Percentiles rank a stretch among this genome's conserved stretches.
Evolutionary conservation across 208 protist species (phyloP).

Genomic region (Crithidia acanthocephali): DNA sequence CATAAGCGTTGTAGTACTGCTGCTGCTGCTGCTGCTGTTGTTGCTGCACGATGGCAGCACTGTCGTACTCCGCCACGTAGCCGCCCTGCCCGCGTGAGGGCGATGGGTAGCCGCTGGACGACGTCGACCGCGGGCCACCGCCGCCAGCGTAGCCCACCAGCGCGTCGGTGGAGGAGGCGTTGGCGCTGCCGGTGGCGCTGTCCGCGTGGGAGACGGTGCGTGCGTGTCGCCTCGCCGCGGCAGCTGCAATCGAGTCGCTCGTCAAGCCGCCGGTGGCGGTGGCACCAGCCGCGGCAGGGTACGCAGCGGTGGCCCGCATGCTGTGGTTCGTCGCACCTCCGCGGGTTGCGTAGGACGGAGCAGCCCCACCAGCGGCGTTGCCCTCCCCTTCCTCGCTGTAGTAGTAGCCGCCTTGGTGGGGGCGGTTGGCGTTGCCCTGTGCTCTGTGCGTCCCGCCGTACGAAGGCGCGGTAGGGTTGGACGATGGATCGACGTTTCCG

Average conservation of each 20-base stretch:
- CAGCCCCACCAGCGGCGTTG: neutral
- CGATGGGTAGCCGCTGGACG: constrained; percentile 15
- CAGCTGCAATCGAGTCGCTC: neutral
- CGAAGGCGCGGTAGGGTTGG: neutral
- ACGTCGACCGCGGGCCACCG: neutral
- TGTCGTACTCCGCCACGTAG: constrained; percentile 8
- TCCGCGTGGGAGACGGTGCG: constrained; percentile 5
- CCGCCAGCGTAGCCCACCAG: constrained; percentile 12
- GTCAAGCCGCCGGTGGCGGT: neutral
- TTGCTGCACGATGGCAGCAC: neutral
- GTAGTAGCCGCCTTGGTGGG: constrained; percentile 5
- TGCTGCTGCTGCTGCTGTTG: constrained; percentile 18
- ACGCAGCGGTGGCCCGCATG: neutral
- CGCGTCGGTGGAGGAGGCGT: constrained; percentile 2
- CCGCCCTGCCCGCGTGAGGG: neutral
- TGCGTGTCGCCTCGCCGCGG: neutral
- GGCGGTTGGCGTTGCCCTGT: neutral
- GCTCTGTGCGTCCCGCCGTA: neutral
- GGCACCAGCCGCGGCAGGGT: neutral
- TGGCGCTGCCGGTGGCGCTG: constrained; percentile 11
- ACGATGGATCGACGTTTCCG: neutral
- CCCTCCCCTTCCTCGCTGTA: neutral
- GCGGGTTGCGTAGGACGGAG: neutral
- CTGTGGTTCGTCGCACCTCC: neutral
- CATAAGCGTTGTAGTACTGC: constrained; percentile 16